Conservation (phyloP, 192 early-diverging fungal genomes). For the Paraglomus brasilianum region DNA sequence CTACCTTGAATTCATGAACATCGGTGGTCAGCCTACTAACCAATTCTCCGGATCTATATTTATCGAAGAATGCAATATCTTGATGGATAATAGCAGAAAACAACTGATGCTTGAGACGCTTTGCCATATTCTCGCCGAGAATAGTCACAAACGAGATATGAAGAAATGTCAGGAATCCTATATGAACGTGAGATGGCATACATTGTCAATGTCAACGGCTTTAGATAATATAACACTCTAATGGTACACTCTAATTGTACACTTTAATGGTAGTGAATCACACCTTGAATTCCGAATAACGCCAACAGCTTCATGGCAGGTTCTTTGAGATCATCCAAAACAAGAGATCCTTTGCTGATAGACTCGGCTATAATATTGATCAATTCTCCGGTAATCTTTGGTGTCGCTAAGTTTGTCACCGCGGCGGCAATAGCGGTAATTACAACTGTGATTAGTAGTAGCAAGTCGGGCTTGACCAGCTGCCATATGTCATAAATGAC, state of each 20-base stretch:
- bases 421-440: conserved; percentile 59
- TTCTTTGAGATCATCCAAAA: conserved; percentile 37
- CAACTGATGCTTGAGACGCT: too few species aligned
- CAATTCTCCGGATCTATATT: conserved; percentile 50
- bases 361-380: conserved; percentile 55
- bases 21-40: conserved; percentile 54
- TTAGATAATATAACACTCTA: conserved; percentile 33
- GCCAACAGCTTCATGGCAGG: conserved; percentile 54
- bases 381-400: conserved; percentile 56
- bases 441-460: conserved; percentile 51
- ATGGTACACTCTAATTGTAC: too few species aligned
- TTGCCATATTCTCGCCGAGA: too few species aligned
- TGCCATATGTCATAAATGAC: conserved; percentile 36
- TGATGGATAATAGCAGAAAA: conserved; percentile 54
- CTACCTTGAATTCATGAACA: too few species aligned
- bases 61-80: conserved; percentile 65
- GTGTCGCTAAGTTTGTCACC: conserved; percentile 52
- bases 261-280: background rate
- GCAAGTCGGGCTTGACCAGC: conserved; percentile 53
- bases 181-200: too few species aligned
- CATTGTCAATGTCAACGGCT: too few species aligned
- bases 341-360: conserved; percentile 23
- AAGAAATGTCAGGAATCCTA: too few species aligned
- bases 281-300: conserved; percentile 57
- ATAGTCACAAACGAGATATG: too few species aligned